These are phyloP conservation scores for Coniochaeta prunicola DNA, from an alignment of 2,329 filamentous ascomycete genomes.

Conservation along the genomic window DNA sequence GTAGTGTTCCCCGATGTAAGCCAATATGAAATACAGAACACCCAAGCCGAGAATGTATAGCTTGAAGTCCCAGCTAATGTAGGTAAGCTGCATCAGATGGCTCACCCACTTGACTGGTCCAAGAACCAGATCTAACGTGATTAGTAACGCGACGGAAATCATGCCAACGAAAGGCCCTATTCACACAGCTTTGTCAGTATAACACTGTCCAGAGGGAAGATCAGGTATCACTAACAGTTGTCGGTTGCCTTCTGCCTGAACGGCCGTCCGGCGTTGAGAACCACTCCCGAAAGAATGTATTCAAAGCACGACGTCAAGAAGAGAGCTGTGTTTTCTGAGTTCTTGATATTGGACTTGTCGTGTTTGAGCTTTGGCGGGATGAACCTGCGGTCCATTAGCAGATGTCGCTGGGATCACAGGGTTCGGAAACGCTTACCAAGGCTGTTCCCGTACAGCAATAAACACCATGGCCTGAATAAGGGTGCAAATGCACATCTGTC, in stretches of 20 bases:
- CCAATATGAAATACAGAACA: slow-evolving; percentile 56
- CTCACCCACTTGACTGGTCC: slow-evolving; percentile 62
- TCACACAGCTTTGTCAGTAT: slow-evolving; percentile 11
- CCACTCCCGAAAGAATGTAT: slow-evolving; percentile 84
- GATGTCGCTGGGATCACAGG: background rate
- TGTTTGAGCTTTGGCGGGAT: slow-evolving; percentile 70
- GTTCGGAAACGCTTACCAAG: slow-evolving; percentile 51
- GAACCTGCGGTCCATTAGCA: slow-evolving; percentile 43
- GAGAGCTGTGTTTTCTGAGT: slow-evolving; percentile 87
- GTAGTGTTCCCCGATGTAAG: slow-evolving; percentile 65
- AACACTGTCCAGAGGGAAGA: background rate
- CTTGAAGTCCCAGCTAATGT: slow-evolving; percentile 66
- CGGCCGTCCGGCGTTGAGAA: slow-evolving; percentile 84
- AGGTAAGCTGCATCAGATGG: slow-evolving; percentile 78
- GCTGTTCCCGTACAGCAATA: slow-evolving; percentile 65
- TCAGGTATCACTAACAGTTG: slow-evolving; percentile 56
- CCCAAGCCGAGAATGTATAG: slow-evolving; percentile 66
- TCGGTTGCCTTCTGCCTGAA: slow-evolving; percentile 74
- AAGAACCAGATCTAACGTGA: slow-evolving; percentile 76
- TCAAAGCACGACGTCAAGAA: slow-evolving; percentile 92
- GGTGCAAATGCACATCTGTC: slow-evolving; percentile 79
- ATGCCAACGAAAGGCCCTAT: slow-evolving; percentile 78
- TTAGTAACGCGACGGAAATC: slow-evolving; percentile 57
- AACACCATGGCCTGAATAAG: slow-evolving; percentile 69
- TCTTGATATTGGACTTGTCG: slow-evolving; percentile 77